Conservation (phyloP, 176 grass and related monocot species). For the Cocos nucifera region DNA sequence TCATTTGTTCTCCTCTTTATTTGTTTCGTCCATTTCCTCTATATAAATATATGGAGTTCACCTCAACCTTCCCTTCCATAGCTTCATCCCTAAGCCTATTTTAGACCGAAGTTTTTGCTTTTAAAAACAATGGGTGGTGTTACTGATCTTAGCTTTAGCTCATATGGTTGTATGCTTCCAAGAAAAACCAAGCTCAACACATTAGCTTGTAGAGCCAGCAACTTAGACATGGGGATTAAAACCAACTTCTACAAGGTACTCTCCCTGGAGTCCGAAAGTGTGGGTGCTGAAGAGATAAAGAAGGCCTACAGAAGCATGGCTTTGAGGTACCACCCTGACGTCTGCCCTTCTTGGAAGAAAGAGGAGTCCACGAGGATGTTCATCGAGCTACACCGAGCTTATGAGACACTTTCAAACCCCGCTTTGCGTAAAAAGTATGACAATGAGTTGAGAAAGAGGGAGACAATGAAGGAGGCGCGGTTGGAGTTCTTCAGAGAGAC, state of each 20-base stretch:
- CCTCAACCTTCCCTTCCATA: too few species aligned
- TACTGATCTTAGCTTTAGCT: too few species aligned
- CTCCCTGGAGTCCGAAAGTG: conserved; percentile 38
- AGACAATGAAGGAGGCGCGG: background rate
- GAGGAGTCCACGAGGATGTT: conserved; percentile 50
- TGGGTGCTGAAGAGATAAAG: conserved; percentile 52
- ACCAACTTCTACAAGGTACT: conserved; percentile 46
- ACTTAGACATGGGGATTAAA: background rate
- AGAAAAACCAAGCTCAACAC: too few species aligned
- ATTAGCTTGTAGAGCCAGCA: too few species aligned
- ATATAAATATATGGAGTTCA: too few species aligned
- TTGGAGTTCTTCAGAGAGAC: conserved; percentile 19
- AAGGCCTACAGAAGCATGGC: conserved; percentile 72
- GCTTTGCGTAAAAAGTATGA: conserved; percentile 36
- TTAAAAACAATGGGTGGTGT: too few species aligned
- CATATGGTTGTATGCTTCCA: too few species aligned
- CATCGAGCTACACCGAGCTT: conserved; percentile 62
- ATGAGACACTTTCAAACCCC: conserved; percentile 68
- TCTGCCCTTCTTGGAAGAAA: conserved; percentile 34
- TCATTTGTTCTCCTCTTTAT: too few species aligned
- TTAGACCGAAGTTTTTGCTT: too few species aligned
- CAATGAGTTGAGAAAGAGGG: conserved; percentile 15
- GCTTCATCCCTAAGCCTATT: too few species aligned
- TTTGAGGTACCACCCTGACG: conserved; percentile 59
- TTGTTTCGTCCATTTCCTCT: too few species aligned